phyloP scores from a whole-genome alignment of 495 filamentous ascomycete genomes.

The Daldinia childiae region DNA sequence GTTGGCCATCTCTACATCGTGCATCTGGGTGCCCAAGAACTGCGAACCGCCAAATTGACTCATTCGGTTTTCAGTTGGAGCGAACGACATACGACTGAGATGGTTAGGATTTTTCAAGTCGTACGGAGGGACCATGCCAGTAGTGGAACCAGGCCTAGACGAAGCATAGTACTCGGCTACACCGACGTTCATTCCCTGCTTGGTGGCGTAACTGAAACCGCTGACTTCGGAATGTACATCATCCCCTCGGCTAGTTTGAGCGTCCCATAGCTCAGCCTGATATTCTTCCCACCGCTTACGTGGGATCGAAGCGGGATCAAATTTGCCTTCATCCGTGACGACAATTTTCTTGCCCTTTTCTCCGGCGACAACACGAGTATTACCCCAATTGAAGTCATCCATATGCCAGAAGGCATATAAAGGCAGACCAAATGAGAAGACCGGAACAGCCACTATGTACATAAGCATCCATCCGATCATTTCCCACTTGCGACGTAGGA shows the following conservation, averaged over 20 bases:
- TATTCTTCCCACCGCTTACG: slow-evolving; percentile 99
- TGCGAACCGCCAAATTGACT: slow-evolving; percentile 62
- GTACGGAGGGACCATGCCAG: slow-evolving; percentile 60
- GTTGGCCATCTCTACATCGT: slow-evolving; percentile 76
- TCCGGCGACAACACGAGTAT: slow-evolving; percentile 93
- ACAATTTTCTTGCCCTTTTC: slow-evolving; percentile 92
- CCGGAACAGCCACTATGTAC: slow-evolving; percentile 89
- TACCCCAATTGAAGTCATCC: slow-evolving; percentile 99
- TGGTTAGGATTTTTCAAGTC: slow-evolving; percentile 48
- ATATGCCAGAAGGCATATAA: slow-evolving; percentile 99
- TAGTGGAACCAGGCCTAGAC: slow-evolving; percentile 78
- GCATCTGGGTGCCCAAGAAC: slow-evolving; percentile 62
- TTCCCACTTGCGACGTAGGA: slow-evolving; percentile 94
- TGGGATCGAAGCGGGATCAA: slow-evolving; percentile 90
- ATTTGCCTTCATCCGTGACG: slow-evolving; percentile 97
- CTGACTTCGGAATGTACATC: slow-evolving; percentile 89
- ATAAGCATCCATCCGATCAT: slow-evolving; percentile 99
- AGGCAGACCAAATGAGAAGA: slow-evolving; percentile 90
- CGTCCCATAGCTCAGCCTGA: slow-evolving; percentile 96
- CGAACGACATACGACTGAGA: slow-evolving; percentile 78
- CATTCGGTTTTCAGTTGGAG: slow-evolving; percentile 71
- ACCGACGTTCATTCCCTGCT: slow-evolving; percentile 67
- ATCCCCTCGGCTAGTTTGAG: slow-evolving; percentile 82
- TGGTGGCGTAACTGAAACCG: slow-evolving; percentile 90
- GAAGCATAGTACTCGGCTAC: slow-evolving; percentile 70